Percentiles rank a stretch among this genome's conserved stretches.
phyloP scores from a whole-genome alignment of 1,284 basidiomycete species.

The Moniliella sp. region DNA sequence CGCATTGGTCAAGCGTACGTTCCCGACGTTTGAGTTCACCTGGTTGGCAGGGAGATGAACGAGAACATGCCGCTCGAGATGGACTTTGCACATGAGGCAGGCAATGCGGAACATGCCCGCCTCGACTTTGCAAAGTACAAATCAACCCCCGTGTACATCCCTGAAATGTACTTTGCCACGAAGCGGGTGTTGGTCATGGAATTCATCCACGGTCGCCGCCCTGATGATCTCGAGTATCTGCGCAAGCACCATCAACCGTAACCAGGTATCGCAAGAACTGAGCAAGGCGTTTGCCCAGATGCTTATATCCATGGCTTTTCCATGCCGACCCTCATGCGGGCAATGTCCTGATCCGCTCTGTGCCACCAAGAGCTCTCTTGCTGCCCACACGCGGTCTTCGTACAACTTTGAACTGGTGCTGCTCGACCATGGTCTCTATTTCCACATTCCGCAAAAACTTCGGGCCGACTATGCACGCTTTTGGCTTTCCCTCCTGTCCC shows the following conservation, averaged over 20 bases:
- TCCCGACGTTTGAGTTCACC: slow-evolving; percentile 66
- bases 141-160: slow-evolving; percentile 56
- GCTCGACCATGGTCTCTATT: slow-evolving; percentile 31
- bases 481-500: slow-evolving; percentile 27
- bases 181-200: slow-evolving; percentile 85
- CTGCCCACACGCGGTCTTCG: slow-evolving; percentile 16
- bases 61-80: slow-evolving; percentile 74
- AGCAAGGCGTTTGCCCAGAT: slow-evolving; percentile 63
- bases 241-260: slow-evolving; percentile 70
- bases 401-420: slow-evolving; percentile 32
- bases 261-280: slow-evolving; percentile 64
- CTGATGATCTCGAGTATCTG: slow-evolving; percentile 71
- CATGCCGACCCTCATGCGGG: slow-evolving; percentile 39
- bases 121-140: slow-evolving; percentile 46
- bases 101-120: slow-evolving; percentile 53
- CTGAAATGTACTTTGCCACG: slow-evolving; percentile 59
- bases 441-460: slow-evolving; percentile 27
- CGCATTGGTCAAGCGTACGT: slow-evolving; percentile 64
- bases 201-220: slow-evolving; percentile 59
- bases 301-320: slow-evolving; percentile 78
- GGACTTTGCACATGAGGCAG: slow-evolving; percentile 72
- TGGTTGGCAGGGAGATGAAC: slow-evolving; percentile 46
- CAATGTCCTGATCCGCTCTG: slow-evolving; percentile 56
- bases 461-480: slow-evolving; percentile 30
- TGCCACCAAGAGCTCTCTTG: slow-evolving; percentile 5